Base-by-base conservation (phyloP, 768 basidiomycete species). In the Rhizopogon salebrosus region DNA sequence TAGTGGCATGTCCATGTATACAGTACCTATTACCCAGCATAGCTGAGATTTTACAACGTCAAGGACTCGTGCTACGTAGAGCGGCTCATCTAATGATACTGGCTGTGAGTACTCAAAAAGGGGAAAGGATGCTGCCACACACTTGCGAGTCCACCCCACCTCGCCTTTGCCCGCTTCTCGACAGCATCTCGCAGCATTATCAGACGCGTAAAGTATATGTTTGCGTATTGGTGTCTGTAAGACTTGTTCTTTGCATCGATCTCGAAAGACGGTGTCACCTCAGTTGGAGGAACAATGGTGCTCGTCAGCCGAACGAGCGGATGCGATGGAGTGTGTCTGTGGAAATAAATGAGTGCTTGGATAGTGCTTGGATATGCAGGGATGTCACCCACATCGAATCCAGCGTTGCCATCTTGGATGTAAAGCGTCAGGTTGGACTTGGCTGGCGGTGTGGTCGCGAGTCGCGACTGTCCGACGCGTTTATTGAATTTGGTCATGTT, bases 1-100 rank as follows among this genome's bases (percentile, higher is more conserved):
- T 48, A 98, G 76, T 8, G 94, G 92, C 97, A 99, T 99, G 55
- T 99, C 94, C 84, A 98, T 87, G 68, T 98, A 99, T 6, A 98
- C 85, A 0, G 97, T 99, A 3, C 97, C 97, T 50, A 97, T 75
- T 55, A 98, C 80, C 68, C 87, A 98, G 68, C 93, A 97, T 51
- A 95, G 73, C 61, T 87, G 75, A 1, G 87, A 87, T 60, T 92
- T 89, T 41, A 84, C 73, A 7, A 98, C 86, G 53, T 98, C 95
- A 4, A 97, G 82, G 2, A 95, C 89, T 27, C 91, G 79, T 6
- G 84, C 77, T n/a, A 95, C 80, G 27, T 85, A 77, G 10, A 76
- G 63, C 0, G 93, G 92, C 10, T 78, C 74, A 8, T 84, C 90
- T 91, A 61, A 45, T 48, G 31, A 5, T 34, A 46, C 20, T 5